Conservation (phyloP, 306 rosid genomes). For the Casuarina equisetifolia region DNA sequence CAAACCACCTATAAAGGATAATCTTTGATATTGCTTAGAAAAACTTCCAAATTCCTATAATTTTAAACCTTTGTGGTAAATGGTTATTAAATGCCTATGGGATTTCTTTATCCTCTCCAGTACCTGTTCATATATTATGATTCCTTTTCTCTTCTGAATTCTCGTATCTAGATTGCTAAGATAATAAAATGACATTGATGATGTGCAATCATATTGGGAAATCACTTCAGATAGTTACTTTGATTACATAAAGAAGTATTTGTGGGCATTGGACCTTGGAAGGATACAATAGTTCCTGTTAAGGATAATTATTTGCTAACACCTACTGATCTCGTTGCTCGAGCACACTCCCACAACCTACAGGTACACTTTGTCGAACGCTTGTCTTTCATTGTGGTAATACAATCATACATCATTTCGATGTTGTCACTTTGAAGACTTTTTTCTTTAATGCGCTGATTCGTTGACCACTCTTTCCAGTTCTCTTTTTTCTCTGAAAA, state of each 20-base stretch:
- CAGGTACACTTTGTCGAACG: constrained; percentile 50
- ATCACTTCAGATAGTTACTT: constrained; percentile 77
- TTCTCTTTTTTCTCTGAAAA: neutral
- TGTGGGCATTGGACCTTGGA: constrained; percentile 95
- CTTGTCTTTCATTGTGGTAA: constrained; percentile 1
- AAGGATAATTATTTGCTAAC: constrained; percentile 45
- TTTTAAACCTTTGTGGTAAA: too few relatives aligned
- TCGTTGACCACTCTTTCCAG: neutral
- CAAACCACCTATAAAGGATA: too few relatives aligned
- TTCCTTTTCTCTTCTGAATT: neutral
- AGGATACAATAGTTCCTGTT: constrained; percentile 75
- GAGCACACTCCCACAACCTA: constrained; percentile 81
- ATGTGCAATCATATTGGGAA: constrained; percentile 87
- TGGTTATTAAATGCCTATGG: too few relatives aligned
- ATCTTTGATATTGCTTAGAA: too few relatives aligned
- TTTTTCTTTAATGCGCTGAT: neutral
- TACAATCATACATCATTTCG: neutral
- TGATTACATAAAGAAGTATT: constrained; percentile 64
- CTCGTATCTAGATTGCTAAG: constrained; percentile 1
- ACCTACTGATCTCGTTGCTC: constrained; percentile 70
- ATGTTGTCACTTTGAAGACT: too few relatives aligned
- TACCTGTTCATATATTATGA: neutral
- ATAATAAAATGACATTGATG: constrained; percentile 1
- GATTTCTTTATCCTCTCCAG: neutral
- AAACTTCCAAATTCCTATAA: too few relatives aligned